phyloP scores from a whole-genome alignment of 2,329 filamentous ascomycete genomes.

The Diaporthe helianthi region DNA sequence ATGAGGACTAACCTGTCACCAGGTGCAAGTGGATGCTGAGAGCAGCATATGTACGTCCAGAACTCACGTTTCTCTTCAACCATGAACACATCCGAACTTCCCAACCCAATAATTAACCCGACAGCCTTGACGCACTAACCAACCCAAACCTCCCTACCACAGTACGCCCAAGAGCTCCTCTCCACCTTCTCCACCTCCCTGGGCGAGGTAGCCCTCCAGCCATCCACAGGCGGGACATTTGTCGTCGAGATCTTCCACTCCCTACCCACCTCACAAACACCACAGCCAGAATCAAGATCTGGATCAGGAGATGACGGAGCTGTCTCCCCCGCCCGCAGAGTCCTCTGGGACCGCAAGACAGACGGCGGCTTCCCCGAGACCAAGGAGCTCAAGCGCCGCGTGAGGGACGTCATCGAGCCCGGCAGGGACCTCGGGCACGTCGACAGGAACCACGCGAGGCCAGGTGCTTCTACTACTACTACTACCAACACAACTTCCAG shows the following conservation, averaged over 20 bases:
- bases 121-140: not conserved
- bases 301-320: not conserved
- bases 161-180: constrained; percentile 95
- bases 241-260: constrained; percentile 68
- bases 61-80: constrained; percentile 25
- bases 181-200: constrained; percentile 87
- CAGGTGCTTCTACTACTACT: not conserved
- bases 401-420: constrained; percentile 84
- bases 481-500: not conserved
- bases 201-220: constrained; percentile 87
- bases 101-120: not conserved
- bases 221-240: constrained; percentile 85
- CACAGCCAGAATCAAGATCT: not conserved
- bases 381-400: constrained; percentile 85
- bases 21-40: constrained; percentile 90
- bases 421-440: constrained; percentile 81
- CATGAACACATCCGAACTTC: not conserved
- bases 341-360: constrained; percentile 84
- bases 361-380: constrained; percentile 94
- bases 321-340: constrained; percentile 52
- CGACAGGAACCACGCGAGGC: constrained; percentile 58
- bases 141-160: not conserved
- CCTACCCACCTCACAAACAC: constrained; percentile 33
- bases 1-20: not conserved
- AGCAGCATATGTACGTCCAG: constrained; percentile 75